These are phyloP conservation scores for Ophiocordyceps australis DNA, from an alignment of 2,329 filamentous ascomycete species.

Conservation along the genomic window DNA sequence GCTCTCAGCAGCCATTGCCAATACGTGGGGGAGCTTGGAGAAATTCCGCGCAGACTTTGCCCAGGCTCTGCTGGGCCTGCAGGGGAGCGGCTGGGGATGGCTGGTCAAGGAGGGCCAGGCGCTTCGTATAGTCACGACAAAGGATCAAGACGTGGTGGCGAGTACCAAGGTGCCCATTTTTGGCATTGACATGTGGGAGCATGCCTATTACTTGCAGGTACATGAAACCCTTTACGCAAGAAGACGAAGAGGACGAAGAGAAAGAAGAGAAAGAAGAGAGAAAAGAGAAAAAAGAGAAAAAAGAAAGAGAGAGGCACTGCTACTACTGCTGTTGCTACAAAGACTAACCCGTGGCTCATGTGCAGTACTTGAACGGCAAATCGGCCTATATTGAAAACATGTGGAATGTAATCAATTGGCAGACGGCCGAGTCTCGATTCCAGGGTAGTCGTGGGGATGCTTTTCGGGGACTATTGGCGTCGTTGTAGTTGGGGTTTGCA, in stretches of 20 bases:
- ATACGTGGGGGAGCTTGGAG: constrained; percentile 50
- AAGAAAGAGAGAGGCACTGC: too few relatives aligned
- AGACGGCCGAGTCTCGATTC: constrained; percentile 47
- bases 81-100: constrained; percentile 84
- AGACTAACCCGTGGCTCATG: neutral
- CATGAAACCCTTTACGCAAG: too few relatives aligned
- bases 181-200: constrained; percentile 85
- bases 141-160: constrained; percentile 67
- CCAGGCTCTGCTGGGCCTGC: constrained; percentile 47
- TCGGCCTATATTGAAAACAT: constrained; percentile 59
- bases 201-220: constrained; percentile 79
- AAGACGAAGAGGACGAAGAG: too few relatives aligned
- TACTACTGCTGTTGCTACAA: too few relatives aligned
- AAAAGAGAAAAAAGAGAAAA: too few relatives aligned
- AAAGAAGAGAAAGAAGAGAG: too few relatives aligned
- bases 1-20: constrained; percentile 40
- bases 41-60: constrained; percentile 49
- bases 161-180: constrained; percentile 48
- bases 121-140: constrained; percentile 60
- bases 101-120: constrained; percentile 45
- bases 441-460: constrained; percentile 24
- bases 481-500: constrained; percentile 17
- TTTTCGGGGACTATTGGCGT: constrained; percentile 24
- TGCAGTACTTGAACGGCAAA: constrained; percentile 58
- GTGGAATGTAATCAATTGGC: constrained; percentile 68